Base-by-base conservation (phyloP, 2,329 filamentous ascomycete genomes). In the Gyromitra esculenta region DNA sequence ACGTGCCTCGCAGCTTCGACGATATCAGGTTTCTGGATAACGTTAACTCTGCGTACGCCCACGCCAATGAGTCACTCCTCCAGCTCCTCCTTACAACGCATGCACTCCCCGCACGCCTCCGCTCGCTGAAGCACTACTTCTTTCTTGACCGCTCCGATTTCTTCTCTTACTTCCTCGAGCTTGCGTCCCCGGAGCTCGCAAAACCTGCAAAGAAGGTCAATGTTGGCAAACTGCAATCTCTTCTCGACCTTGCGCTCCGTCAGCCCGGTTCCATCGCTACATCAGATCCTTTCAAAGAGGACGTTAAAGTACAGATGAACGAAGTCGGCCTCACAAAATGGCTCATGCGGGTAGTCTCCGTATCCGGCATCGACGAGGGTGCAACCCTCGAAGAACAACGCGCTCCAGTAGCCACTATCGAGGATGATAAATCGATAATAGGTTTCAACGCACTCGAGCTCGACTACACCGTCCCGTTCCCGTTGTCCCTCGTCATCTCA, bases 141-240 rank as follows among this genome's bases (percentile, higher is more conserved):
- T 99, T 99, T 86, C 90, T 99, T 78, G 95, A 98, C 81, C 92
- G 94, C 7, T 97, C 96, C 43, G 96, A 99, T 83, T 99, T 97
- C 85, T 98, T 99, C 84, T 94, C 94, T 1, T 97, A 98, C 84
- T 99, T 99, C 83, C 90, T 99, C 76, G 96, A 99, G 82, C 89
- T 99, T 21, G 91, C 93, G 70, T 88, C 92, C 39, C 94, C 94
- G 0, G 96, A 99, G 84, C 87, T 99, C 75, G 92, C 93, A 81
- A 97, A 97, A 82, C 91, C 92, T 41, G 92, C 94, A 75, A 93
- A 93, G 82, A 88, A 88, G 69, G 94, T 98, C 83, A 99, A 98
- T 82, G 92, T 92, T 71, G 90, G 90, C 83, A 99, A 99, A 83
- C 87, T 99, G 54, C 96, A 99, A 83, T 97, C 94, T 8, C 86